Percentiles rank a stretch among this genome's conserved stretches.
These are phyloP conservation scores for Aspergillus alliaceus DNA, from an alignment of 2,329 filamentous ascomycete species.

Conservation along the genomic window DNA sequence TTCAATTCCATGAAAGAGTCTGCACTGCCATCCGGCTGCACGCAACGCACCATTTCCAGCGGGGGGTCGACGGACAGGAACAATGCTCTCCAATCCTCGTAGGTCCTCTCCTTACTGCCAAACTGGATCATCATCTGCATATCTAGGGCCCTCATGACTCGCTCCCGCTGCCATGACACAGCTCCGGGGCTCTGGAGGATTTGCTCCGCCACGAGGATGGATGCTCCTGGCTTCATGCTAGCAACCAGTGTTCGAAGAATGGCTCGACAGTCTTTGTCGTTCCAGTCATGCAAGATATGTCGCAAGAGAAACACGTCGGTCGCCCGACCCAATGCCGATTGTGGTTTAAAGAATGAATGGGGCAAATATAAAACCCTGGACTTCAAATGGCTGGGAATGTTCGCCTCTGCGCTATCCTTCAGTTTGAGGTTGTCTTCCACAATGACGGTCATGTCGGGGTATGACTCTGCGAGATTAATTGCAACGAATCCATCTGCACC, in stretches of 20 bases:
- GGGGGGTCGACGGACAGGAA: not conserved
- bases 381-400: not conserved
- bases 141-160: not conserved
- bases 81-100: not conserved
- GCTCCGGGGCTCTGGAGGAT: not conserved
- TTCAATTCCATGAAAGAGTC: not conserved
- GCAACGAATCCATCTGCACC: not conserved
- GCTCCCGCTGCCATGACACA: not conserved
- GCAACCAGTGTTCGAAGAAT: not conserved
- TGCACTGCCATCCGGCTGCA: not conserved
- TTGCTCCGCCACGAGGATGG: not conserved
- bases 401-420: not conserved
- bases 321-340: not conserved
- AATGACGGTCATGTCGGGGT: not conserved
- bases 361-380: not conserved
- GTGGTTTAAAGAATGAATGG: not conserved
- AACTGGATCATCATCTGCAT: not conserved
- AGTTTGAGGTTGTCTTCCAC: not conserved
- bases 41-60: not conserved
- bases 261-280: not conserved
- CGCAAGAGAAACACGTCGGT: not conserved
- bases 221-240: not conserved
- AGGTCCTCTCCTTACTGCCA: not conserved
- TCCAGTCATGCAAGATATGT: not conserved
- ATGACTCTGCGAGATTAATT: not conserved